phyloP scores from a whole-genome alignment of 148 eudicot species.

The Vaccinium corymbosum region DNA sequence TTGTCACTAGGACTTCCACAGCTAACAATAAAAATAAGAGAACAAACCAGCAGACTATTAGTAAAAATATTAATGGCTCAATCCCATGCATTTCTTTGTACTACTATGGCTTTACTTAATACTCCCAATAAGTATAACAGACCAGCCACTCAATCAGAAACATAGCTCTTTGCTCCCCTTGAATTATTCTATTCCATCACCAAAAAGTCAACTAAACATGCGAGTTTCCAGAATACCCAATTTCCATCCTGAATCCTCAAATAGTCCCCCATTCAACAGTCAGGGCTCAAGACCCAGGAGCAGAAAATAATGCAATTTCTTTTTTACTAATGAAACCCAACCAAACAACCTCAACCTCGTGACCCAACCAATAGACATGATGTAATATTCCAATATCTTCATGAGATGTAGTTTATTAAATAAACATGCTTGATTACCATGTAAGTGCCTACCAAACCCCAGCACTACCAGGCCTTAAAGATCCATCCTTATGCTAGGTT shows the following conservation, averaged over 20 bases:
- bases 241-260: background rate
- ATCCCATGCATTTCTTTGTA: background rate
- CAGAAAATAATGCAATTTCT: background rate
- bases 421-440: background rate
- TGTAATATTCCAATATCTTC: too few relatives aligned
- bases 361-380: too few relatives aligned
- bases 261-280: too few relatives aligned
- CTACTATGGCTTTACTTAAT: too few relatives aligned
- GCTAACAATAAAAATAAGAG: background rate
- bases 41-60: background rate
- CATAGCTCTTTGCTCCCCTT: background rate
- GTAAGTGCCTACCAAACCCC: too few relatives aligned
- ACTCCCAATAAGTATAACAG: background rate
- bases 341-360: too few relatives aligned
- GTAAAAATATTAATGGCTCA: background rate
- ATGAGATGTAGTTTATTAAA: background rate
- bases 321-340: too few relatives aligned
- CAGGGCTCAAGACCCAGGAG: background rate
- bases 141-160: background rate
- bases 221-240: background rate
- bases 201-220: background rate
- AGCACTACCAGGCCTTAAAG: too few relatives aligned
- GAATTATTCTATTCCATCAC: background rate
- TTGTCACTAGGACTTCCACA: background rate
- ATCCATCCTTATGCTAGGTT: background rate